Conservation (phyloP, 2,329 filamentous ascomycete species). For the Byssothecium circinans region DNA sequence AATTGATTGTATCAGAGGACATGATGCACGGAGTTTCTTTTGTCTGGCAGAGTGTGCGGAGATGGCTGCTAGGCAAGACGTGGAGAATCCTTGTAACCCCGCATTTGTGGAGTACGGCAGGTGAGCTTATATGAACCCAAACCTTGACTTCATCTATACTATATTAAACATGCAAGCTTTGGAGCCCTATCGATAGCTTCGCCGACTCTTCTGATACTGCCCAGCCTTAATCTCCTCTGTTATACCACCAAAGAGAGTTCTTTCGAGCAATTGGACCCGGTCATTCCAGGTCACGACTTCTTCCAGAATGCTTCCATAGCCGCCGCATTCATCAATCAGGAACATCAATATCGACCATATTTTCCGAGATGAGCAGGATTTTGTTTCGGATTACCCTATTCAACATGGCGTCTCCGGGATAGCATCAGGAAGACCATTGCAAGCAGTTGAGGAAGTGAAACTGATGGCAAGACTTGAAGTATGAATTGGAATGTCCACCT, state of each 20-base stretch:
- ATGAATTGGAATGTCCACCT: too few relatives aligned
- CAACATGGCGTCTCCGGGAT: neutral
- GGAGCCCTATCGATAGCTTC: neutral
- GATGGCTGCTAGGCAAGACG: constrained; percentile 1
- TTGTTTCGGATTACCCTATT: neutral
- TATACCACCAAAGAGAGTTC: neutral
- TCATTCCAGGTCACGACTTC: neutral
- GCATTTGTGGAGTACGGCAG: constrained; percentile 7
- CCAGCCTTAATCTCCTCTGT: neutral
- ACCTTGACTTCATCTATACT: constrained; percentile 8
- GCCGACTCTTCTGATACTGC: neutral
- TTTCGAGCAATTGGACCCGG: neutral
- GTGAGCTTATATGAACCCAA: constrained; percentile 17
- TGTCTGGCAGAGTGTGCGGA: neutral
- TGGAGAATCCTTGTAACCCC: constrained; percentile 21
- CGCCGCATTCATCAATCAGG: neutral
- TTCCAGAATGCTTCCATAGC: constrained; percentile 5
- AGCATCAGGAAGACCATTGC: neutral
- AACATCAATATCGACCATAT: neutral
- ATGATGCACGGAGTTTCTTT: neutral
- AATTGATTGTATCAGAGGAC: neutral
- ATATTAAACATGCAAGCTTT: constrained; percentile 1
- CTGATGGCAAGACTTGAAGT: too few relatives aligned
- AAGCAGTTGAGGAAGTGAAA: neutral
- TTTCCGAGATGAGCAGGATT: neutral